These are phyloP conservation scores for Monosporozyma aerobia DNA, from an alignment of 805 yeast genomes.

Conservation along the genomic window DNA sequence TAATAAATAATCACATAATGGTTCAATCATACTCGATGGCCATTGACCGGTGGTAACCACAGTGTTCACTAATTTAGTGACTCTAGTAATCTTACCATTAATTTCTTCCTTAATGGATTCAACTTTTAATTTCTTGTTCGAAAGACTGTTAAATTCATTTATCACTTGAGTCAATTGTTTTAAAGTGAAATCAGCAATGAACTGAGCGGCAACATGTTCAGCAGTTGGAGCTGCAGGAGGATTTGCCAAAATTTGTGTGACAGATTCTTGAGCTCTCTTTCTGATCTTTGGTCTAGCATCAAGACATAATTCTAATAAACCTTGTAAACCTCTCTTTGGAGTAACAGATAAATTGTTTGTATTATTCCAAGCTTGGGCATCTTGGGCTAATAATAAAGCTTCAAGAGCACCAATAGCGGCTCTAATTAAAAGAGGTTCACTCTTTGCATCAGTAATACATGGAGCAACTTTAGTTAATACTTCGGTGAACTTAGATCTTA, in stretches of 20 bases:
- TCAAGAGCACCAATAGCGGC: conserved; percentile 84
- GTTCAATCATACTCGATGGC: conserved; percentile 64
- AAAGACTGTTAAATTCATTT: conserved; percentile 30
- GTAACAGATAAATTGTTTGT: conserved; percentile 40
- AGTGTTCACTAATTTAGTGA: conserved; percentile 63
- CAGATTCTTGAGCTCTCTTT: conserved; percentile 87
- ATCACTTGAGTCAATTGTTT: conserved; percentile 42
- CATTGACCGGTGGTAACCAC: conserved; percentile 72
- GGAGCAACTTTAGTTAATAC: conserved; percentile 77
- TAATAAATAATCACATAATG: conserved; percentile 66
- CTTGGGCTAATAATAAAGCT: conserved; percentile 69
- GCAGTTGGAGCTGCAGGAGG: conserved; percentile 71
- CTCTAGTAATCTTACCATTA: conserved; percentile 57
- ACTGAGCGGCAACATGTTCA: conserved; percentile 66
- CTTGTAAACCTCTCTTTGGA: conserved; percentile 74
- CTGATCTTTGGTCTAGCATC: conserved; percentile 94
- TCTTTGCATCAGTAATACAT: conserved; percentile 54
- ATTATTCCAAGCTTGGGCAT: conserved; percentile 65
- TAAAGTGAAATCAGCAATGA: conserved; percentile 62
- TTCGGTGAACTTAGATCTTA: conserved; percentile 67
- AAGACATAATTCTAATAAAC: conserved; percentile 64
- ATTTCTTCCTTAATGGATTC: conserved; percentile 39
- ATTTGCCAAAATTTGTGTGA: conserved; percentile 49
- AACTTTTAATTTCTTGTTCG: conserved; percentile 28
- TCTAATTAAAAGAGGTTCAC: conserved; percentile 73